Evolutionary conservation across 805 yeast species (phyloP), one percentile per base, ranked within the genome.

Genomic region (Wickerhamomyces ciferrii): DNA sequence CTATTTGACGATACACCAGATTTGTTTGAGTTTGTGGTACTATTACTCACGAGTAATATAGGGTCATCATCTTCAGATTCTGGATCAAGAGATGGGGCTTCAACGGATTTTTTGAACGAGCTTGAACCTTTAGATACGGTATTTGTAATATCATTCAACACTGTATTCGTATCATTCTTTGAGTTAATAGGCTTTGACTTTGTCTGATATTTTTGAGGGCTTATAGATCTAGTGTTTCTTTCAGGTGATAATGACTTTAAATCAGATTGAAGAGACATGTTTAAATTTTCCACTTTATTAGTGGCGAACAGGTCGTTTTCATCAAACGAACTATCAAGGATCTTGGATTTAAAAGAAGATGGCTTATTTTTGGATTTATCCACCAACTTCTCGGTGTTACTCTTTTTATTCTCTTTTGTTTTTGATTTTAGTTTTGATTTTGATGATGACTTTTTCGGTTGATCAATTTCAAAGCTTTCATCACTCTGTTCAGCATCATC

Each of bases 261-360:
- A 9, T 32, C 31, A 5, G 47, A n/a, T 2, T 41, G 25, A 4
- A 2, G 9, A 4, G 27, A 20, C 10, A 55, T 20, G 11, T 49
- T 44, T 2, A 47, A 34, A 8, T 46, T 45, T 9, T 46, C 25
- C 24, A 49, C 15, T 10, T 50, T 51, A 27, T 51, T 52, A 1
- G 43, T 17, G 1, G 58, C 43, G 23, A 59, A 58, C 31, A 56
- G 7, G 23, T 50, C 61, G 13, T 53, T 48, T 10, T 43, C 46
- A 31, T 53, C 50, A 40, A 49, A 51, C 1, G 63, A 59, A 25
- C 58, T 53, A 32, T 59, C 62, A 35, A 59, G 37, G 5, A 59
- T 50, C 38, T 50, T 53, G 10, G 35, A 49, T 18, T 34, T 34
- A 6, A 11, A 29, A 4, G 32, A 29, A 13, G 35, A 4, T 15